Evolutionary conservation across 1,284 basidiomycete genomes (phyloP).

Genomic region (Phylloboletellus chloephorus): DNA sequence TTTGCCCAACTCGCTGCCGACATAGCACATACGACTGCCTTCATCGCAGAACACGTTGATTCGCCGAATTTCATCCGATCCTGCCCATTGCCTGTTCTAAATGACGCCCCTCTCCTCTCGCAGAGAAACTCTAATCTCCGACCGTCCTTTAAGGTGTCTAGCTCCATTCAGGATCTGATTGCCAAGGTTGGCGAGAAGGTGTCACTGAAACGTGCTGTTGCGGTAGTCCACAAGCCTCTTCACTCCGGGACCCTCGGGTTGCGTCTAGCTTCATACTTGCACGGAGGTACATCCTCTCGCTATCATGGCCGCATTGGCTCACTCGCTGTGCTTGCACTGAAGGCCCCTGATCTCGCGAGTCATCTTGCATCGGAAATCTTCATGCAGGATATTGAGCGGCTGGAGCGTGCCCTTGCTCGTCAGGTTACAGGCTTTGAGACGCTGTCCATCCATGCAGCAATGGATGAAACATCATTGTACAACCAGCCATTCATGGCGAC

Average conservation of each 20-base stretch:
- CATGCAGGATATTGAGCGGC: conserved; percentile 49
- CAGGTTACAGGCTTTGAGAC: conserved; percentile 88
- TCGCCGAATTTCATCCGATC: conserved; percentile 39
- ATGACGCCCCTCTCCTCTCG: conserved; percentile 66
- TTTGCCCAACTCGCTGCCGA: conserved; percentile 76
- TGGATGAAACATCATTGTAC: conserved; percentile 64
- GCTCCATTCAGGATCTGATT: conserved; percentile 75
- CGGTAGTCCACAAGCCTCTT: conserved; percentile 60
- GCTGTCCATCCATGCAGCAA: conserved; percentile 43
- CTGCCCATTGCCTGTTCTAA: conserved; percentile 49
- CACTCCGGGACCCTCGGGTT: conserved; percentile 41
- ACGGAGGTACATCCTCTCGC: conserved; percentile 51
- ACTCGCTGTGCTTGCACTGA: conserved; percentile 60
- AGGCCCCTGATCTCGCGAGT: conserved; percentile 41
- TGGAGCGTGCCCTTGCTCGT: conserved; percentile 75
- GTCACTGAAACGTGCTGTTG: conserved; percentile 66
- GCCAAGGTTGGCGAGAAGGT: conserved; percentile 91
- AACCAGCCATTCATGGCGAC: conserved; percentile 82
- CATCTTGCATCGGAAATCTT: conserved; percentile 45
- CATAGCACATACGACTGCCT: conserved; percentile 85
- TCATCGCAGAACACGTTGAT: conserved; percentile 54
- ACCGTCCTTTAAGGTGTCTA: conserved; percentile 54
- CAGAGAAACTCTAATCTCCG: conserved; percentile 35
- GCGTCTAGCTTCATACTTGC: conserved; percentile 76
- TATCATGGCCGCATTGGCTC: conserved; percentile 68